Evolutionary conservation across 306 rosid species (phyloP).

Genomic region (Nissolia schottii): DNA sequence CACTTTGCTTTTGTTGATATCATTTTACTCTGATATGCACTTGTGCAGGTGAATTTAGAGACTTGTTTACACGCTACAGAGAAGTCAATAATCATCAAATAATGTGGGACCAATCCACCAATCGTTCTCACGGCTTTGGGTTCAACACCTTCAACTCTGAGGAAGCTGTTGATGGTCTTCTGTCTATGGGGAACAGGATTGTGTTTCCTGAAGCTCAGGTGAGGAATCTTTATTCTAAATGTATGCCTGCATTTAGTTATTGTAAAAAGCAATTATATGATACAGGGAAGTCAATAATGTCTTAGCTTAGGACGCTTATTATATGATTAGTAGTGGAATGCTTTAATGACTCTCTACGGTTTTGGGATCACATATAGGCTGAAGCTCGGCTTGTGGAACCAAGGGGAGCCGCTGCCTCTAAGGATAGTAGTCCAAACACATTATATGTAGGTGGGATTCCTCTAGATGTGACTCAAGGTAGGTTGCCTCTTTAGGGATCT

Average conservation of each 20-base stretch:
- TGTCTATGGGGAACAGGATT: slow-evolving; percentile 82
- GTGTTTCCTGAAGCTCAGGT: slow-evolving; percentile 93
- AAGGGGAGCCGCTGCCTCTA: slow-evolving; percentile 66
- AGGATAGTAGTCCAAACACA: slow-evolving; percentile 82
- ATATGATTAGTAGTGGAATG: slow-evolving; percentile 6
- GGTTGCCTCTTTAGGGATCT: slow-evolving; percentile 17
- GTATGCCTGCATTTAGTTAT: neutral
- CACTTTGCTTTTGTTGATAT: neutral
- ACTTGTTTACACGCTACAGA: slow-evolving; percentile 74
- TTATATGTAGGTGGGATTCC: slow-evolving; percentile 90
- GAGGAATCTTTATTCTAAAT: slow-evolving; percentile 19
- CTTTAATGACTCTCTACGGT: slow-evolving; percentile 14
- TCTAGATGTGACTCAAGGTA: slow-evolving; percentile 72
- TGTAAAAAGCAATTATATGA: neutral
- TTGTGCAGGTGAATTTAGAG: slow-evolving; percentile 66
- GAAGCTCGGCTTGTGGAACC: slow-evolving; percentile 86
- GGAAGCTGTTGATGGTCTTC: slow-evolving; percentile 82
- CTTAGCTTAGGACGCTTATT: slow-evolving; percentile 19
- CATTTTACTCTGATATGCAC: slow-evolving; percentile 8
- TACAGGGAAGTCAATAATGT: neutral
- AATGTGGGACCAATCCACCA: slow-evolving; percentile 87
- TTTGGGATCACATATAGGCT: slow-evolving; percentile 48
- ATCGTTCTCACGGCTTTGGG: slow-evolving; percentile 91
- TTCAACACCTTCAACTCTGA: slow-evolving; percentile 71
- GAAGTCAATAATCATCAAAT: slow-evolving; percentile 82